Evolutionary conservation across 2,329 filamentous ascomycete species (phyloP).

Genomic region (Escovopsis sp.): DNA sequence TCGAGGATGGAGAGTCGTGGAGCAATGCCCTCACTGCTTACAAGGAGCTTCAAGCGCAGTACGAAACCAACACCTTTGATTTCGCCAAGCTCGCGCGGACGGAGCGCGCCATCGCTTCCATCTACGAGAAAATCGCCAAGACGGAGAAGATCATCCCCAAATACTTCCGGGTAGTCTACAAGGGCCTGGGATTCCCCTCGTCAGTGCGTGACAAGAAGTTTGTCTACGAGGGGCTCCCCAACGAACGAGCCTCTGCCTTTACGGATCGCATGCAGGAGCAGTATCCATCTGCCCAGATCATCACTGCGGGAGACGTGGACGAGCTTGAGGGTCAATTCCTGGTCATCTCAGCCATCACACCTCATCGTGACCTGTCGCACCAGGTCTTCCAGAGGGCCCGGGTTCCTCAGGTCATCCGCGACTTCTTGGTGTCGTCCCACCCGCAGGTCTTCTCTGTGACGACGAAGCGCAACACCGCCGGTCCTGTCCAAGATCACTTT

Average conservation of each 20-base stretch:
- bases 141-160: slow-evolving; percentile 65
- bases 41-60: slow-evolving; percentile 80
- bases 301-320: slow-evolving; percentile 53
- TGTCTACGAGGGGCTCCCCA: slow-evolving; percentile 70
- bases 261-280: slow-evolving; percentile 86
- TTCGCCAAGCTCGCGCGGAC: slow-evolving; percentile 83
- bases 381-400: slow-evolving; percentile 80
- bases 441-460: slow-evolving; percentile 70
- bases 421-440: slow-evolving; percentile 67
- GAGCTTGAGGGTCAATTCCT: slow-evolving; percentile 86
- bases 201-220: slow-evolving; percentile 80
- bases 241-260: slow-evolving; percentile 66
- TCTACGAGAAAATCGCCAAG: slow-evolving; percentile 79
- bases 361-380: slow-evolving; percentile 69
- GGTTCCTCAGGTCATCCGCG: slow-evolving; percentile 68
- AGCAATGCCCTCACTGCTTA: slow-evolving; percentile 77
- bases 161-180: slow-evolving; percentile 86
- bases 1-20: slow-evolving; percentile 91
- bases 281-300: slow-evolving; percentile 71
- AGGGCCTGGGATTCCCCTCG: slow-evolving; percentile 73
- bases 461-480: slow-evolving; percentile 52
- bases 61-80: slow-evolving; percentile 79
- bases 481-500: slow-evolving; percentile 56
- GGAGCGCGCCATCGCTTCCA: slow-evolving; percentile 78
- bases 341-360: slow-evolving; percentile 64